A percentile compares a stretch with the other conserved stretches of the same genome.
phyloP scores from a whole-genome alignment of 2,329 filamentous ascomycete species.

The Plectosphaerella plurivora region DNA sequence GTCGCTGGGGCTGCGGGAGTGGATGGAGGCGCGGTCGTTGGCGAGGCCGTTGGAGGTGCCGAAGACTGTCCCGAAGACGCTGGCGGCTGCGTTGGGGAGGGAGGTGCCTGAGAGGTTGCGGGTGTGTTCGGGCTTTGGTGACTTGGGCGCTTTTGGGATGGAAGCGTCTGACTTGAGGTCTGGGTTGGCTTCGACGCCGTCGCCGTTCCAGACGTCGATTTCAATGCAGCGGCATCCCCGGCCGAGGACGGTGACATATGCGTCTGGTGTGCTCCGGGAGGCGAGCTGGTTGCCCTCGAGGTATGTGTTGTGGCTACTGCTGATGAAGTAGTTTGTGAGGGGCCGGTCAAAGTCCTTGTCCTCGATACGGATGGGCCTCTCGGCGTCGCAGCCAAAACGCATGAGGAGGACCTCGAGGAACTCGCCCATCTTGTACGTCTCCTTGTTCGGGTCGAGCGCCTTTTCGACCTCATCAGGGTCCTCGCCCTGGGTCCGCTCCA shows the following conservation, averaged over 20 bases:
- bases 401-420: conserved; percentile 47
- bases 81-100: conserved; percentile 38
- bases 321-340: conserved; percentile 88
- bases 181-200: too few species aligned
- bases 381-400: conserved; percentile 37
- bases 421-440: conserved; percentile 39
- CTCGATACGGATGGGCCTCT: conserved; percentile 32
- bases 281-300: conserved; percentile 80
- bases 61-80: conserved; percentile 29
- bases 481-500: conserved; percentile 47
- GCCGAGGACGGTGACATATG: conserved; percentile 72
- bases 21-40: conserved; percentile 21
- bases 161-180: conserved; percentile 26
- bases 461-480: conserved; percentile 13
- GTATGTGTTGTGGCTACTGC: conserved; percentile 93
- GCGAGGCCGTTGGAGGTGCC: conserved; percentile 14
- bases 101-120: conserved; percentile 37
- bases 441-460: conserved; percentile 25
- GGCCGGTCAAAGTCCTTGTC: conserved; percentile 60
- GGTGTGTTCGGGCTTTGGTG: conserved; percentile 36
- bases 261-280: conserved; percentile 70
- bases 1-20: conserved; percentile 34
- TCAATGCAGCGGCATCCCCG: conserved; percentile 86
- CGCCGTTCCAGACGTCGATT: conserved; percentile 89
- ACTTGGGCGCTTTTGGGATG: conserved; percentile 18